phyloP scores from a whole-genome alignment of 2,329 filamentous ascomycete species.

The Verticillium isaacii region DNA sequence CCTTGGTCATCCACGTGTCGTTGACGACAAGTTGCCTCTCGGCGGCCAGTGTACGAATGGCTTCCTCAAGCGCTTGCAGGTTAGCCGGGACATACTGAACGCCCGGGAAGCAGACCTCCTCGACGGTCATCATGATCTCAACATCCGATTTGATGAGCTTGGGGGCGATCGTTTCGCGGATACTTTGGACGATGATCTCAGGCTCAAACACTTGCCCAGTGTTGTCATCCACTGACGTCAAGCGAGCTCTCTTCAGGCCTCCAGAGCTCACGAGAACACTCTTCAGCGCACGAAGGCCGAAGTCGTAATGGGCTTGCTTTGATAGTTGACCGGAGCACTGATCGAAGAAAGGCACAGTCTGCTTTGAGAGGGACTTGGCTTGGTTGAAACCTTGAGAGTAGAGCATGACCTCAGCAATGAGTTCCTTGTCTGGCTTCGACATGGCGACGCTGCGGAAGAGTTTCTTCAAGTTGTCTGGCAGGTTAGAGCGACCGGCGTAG shows the following conservation, averaged over 20 bases:
- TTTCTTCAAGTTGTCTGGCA: conserved; percentile 99
- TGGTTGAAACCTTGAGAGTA: conserved; percentile 99
- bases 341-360: conserved; percentile 98
- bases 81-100: conserved; percentile 90
- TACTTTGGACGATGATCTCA: conserved; percentile 97
- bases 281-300: conserved; percentile 94
- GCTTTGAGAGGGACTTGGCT: conserved; percentile 87
- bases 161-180: conserved; percentile 95
- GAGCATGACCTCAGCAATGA: conserved; percentile 99
- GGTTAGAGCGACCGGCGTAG: conserved; percentile 94
- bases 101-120: conserved; percentile 82
- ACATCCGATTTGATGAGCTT: conserved; percentile 94
- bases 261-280: conserved; percentile 98
- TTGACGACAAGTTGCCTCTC: conserved; percentile 86
- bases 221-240: conserved; percentile 50
- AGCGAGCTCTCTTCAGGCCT: conserved; percentile 81
- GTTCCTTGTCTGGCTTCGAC: conserved; percentile 99
- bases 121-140: conserved; percentile 79
- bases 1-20: conserved; percentile 96
- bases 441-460: conserved; percentile 98
- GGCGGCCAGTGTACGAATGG: conserved; percentile 76
- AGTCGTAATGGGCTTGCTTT: conserved; percentile 98
- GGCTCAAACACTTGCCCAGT: conserved; percentile 74
- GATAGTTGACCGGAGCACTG: conserved; percentile 76
- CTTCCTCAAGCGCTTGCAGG: conserved; percentile 70